Base-by-base conservation (phyloP, 192 early-diverging fungal genomes). In the Lunasporangiospora selenospora region DNA sequence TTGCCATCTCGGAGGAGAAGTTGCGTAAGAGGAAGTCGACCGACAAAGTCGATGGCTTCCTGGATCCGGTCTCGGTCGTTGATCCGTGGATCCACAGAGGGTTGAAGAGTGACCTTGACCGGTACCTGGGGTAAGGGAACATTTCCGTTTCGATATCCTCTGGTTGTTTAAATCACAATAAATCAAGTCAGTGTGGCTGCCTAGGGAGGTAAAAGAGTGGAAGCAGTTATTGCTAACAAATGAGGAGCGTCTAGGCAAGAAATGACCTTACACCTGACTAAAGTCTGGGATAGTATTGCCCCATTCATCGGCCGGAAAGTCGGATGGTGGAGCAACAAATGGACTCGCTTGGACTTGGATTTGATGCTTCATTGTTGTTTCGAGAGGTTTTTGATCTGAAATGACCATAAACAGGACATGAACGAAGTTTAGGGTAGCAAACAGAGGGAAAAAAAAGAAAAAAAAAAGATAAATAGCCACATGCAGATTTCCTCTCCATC, bases 1-100 rank as follows among this genome's bases (percentile, higher is more conserved):
- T 53, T 49, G 23, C 46, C 34, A 16, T 71, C 67, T 3, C 53
- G 52, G 13, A 71, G 40, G 3, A 13, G 4, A 3, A 57, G 5
- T 0, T 9, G 5, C 21, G 15, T 29, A 12, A 71, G 47, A 1
- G 67, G 67, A 4, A 30, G 53, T 0, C 11, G 31, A 13, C 59
- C 59, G 1, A 71, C 59, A 9, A 32, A 57, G 33, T 71, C 67
- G 29, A 71, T 56, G 1, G 67, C 67, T 18, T 50, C 36, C 32
- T 71, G 67, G n/a, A 62, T 71, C 23, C 67, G 44, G 15, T 13
- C 53, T 7, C 67, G 67, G 39, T 71, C 67, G 30, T 71, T 55
- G 53, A 71, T 29, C 4, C 37, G 29, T 0, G 59, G 67, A 29
- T 71, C 67, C 15, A 37, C 13, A 0, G 67, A 71, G 8, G 67